A percentile compares a stretch with the other conserved stretches of the same genome.
phyloP scores from a whole-genome alignment of 306 rosid genomes.

The Sechiopsis laciniata region DNA sequence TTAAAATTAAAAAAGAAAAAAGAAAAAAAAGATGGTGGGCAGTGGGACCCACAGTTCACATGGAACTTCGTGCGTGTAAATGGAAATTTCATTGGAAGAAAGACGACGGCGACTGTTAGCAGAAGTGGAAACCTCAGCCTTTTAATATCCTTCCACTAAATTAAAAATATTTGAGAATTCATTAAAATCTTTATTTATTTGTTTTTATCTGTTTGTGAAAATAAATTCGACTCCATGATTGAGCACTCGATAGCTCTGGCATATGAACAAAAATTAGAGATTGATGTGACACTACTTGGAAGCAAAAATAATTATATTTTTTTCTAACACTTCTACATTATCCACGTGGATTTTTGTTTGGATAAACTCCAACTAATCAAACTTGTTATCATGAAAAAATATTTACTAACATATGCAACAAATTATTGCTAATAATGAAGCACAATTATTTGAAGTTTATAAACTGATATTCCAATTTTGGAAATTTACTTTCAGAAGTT shows the following conservation, averaged over 20 bases:
- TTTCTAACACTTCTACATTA: not conserved
- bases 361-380: not conserved
- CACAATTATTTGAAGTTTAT: too few species aligned
- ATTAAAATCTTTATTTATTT: not conserved
- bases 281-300: conserved; percentile 13
- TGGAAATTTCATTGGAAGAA: not conserved
- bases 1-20: too few species aligned
- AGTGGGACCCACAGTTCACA: not conserved
- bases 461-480: too few species aligned
- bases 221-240: conserved; percentile 10
- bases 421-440: too few species aligned
- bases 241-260: conserved; percentile 11
- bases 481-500: too few species aligned
- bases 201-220: not conserved
- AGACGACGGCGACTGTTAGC: not conserved
- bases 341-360: not conserved
- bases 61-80: not conserved
- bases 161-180: not conserved
- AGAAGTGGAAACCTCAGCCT: not conserved
- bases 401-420: too few species aligned
- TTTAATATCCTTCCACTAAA: not conserved
- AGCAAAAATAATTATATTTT: not conserved
- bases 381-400: too few species aligned
- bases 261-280: not conserved
- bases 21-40: not conserved